Evolutionary conservation across 225 moss, liverwort and hornwort species (phyloP).

Genomic region (Bryoerythrophyllum caledonicum): DNA sequence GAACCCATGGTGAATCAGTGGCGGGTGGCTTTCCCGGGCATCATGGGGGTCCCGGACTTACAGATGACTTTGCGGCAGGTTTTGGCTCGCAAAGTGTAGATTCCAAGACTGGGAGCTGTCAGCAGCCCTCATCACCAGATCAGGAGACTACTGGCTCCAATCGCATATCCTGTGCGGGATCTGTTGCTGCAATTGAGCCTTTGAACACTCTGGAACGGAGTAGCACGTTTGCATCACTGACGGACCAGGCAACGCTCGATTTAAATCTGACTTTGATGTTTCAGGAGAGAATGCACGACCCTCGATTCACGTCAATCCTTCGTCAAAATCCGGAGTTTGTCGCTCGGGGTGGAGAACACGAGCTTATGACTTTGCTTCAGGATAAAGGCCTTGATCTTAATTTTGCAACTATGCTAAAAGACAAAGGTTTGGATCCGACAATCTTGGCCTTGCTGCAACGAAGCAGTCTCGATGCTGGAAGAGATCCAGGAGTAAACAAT

Average conservation of each 20-base stretch:
- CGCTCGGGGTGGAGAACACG: constrained; percentile 84
- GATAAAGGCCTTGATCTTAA: constrained; percentile 96
- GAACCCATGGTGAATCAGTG: constrained; percentile 42
- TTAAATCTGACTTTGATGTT: constrained; percentile 90
- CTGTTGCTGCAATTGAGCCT: constrained; percentile 60
- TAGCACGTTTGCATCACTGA: constrained; percentile 66
- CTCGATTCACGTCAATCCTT: constrained; percentile 78
- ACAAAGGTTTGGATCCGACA: constrained; percentile 95
- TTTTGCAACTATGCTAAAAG: constrained; percentile 97
- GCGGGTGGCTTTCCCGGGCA: constrained; percentile 39
- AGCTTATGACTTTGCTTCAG: constrained; percentile 88
- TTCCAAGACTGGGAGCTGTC: constrained; percentile 44
- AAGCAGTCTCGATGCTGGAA: constrained; percentile 96
- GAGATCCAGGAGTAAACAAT: constrained; percentile 70
- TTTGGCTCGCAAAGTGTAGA: constrained; percentile 31
- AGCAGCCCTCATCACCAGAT: constrained; percentile 55
- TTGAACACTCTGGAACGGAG: constrained; percentile 54
- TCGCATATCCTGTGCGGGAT: constrained; percentile 48
- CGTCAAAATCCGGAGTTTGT: constrained; percentile 74
- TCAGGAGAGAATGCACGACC: constrained; percentile 88
- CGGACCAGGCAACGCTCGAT: constrained; percentile 82
- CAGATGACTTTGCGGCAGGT: constrained; percentile 42
- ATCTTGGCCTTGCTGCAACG: constrained; percentile 91
- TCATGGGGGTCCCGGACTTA: constrained; percentile 38
- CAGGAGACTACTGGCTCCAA: constrained; percentile 53